phyloP scores from a whole-genome alignment of 2,329 filamentous ascomycete genomes.

The Fusarium haematococcum region DNA sequence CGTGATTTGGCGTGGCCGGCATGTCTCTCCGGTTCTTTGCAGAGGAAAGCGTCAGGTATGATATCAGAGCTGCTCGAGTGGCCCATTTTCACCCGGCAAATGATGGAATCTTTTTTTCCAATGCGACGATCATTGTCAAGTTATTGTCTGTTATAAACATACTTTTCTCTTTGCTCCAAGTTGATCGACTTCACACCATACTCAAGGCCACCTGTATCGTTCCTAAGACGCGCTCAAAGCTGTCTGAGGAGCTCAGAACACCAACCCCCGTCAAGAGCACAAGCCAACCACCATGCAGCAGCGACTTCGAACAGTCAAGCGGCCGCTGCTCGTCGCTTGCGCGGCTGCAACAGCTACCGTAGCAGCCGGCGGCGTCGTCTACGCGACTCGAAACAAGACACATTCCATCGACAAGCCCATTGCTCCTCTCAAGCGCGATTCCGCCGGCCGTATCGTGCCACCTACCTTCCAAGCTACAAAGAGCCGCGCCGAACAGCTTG shows the following conservation, averaged over 20 bases:
- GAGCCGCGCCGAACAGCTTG: conserved; percentile 53
- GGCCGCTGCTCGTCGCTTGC: conserved; percentile 48
- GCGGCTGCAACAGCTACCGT: conserved; percentile 46
- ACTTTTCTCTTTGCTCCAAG: background rate
- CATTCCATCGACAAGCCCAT: conserved; percentile 49
- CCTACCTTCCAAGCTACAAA: conserved; percentile 52
- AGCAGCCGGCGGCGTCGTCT: conserved; percentile 47
- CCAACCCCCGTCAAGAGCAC: background rate
- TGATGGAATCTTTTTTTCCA: background rate
- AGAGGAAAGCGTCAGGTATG: background rate
- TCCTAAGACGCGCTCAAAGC: background rate
- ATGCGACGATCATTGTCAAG: background rate
- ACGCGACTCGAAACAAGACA: conserved; percentile 45
- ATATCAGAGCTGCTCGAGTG: background rate
- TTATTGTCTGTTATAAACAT: background rate
- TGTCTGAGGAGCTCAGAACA: background rate
- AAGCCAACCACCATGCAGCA: conserved; percentile 46
- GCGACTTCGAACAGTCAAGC: conserved; percentile 50
- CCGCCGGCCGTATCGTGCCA: conserved; percentile 51
- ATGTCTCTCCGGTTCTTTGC: background rate
- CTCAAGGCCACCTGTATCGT: background rate
- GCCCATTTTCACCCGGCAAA: background rate
- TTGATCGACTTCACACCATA: background rate
- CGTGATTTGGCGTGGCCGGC: background rate
- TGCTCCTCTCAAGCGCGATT: conserved; percentile 51